Evolutionary conservation across 139 green algal species (phyloP).

Genomic region (Chlorella sorokiniana): DNA sequence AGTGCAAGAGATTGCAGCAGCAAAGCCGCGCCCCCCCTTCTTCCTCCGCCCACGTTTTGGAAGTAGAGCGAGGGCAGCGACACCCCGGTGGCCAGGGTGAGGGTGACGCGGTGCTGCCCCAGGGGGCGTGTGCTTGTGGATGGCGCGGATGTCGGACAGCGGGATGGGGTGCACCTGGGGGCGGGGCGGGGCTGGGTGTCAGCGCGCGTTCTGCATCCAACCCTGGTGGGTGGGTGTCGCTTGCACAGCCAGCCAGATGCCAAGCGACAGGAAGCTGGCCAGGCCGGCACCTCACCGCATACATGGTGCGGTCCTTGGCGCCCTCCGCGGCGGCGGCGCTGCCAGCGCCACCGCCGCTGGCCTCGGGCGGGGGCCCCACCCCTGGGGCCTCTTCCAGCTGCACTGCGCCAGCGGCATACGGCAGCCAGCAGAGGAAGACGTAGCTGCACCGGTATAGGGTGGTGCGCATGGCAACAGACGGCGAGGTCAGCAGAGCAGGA

Average conservation of each 20-base stretch:
- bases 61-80: constrained; percentile 85
- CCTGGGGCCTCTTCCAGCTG: constrained; percentile 49
- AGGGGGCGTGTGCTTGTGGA: constrained; percentile 75
- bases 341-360: neutral
- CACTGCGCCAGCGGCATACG: constrained; percentile 52
- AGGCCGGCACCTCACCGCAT: neutral
- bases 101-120: constrained; percentile 67
- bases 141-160: constrained; percentile 77
- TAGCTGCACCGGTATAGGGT: neutral
- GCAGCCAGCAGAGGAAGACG: constrained; percentile 79
- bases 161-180: constrained; percentile 69
- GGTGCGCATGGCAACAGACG: too few species aligned
- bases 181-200: neutral
- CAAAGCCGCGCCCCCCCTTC: neutral
- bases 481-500: too few species aligned
- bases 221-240: neutral
- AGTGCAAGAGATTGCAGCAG: neutral
- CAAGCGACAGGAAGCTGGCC: too few species aligned
- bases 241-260: too few species aligned
- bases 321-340: neutral
- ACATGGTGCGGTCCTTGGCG: constrained; percentile 2
- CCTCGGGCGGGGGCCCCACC: neutral
- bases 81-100: constrained; percentile 78
- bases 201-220: neutral
- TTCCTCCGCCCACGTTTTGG: constrained; percentile 57